A percentile compares a stretch with the other conserved stretches of the same genome.
phyloP scores from a whole-genome alignment of 306 rosid species.

The Castanospermum australe region DNA sequence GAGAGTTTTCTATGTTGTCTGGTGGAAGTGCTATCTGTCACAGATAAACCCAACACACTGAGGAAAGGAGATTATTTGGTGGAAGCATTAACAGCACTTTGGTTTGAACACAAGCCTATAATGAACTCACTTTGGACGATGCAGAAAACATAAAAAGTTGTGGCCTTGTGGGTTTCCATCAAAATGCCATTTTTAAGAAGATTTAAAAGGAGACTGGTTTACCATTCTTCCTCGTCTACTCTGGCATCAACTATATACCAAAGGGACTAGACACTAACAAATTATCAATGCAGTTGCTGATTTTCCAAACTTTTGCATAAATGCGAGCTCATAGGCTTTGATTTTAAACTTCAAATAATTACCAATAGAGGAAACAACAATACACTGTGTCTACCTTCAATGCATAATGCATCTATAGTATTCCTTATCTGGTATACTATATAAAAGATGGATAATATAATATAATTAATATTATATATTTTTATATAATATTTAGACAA shows the following conservation, averaged over 20 bases:
- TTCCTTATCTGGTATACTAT: too few species aligned
- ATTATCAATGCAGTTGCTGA: constrained; percentile 30
- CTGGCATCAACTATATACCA: constrained; percentile 37
- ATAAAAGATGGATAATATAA: too few species aligned
- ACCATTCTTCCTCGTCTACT: constrained; percentile 33
- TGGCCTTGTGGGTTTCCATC: constrained; percentile 37
- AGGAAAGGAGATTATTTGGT: neutral
- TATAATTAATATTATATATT: too few species aligned
- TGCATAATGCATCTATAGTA: constrained; percentile 1
- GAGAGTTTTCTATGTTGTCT: constrained; percentile 41
- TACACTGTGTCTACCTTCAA: constrained; percentile 13
- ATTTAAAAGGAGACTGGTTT: neutral
- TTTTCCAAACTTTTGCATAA: constrained; percentile 26
- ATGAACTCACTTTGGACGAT: too few species aligned
- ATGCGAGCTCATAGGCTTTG: neutral
- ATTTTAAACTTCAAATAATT: neutral
- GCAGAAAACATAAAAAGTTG: neutral
- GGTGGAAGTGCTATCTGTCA: constrained; percentile 43
- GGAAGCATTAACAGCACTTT: neutral
- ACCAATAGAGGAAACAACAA: constrained; percentile 35
- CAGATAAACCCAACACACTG: constrained; percentile 6
- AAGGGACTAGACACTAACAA: constrained; percentile 27
- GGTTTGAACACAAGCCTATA: neutral
- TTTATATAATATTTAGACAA: too few species aligned
- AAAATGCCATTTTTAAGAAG: constrained; percentile 42